A percentile compares a stretch with the other conserved stretches of the same genome.
Conservation (phyloP, 306 rosid genomes). For the Vicia villosa region DNA sequence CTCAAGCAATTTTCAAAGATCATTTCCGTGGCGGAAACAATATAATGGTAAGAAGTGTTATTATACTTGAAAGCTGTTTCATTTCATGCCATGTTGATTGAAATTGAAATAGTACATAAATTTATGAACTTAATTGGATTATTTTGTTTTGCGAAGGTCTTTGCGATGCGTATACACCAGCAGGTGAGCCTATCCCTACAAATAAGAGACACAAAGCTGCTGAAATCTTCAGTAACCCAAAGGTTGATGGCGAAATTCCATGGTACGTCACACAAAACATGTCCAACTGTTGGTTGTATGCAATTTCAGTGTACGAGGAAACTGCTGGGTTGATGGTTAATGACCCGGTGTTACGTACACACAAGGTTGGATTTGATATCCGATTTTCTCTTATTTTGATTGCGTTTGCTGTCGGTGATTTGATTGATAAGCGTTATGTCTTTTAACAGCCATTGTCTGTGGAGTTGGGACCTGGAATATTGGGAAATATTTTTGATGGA, state of each 20-base stretch:
- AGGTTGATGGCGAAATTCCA: too few species aligned
- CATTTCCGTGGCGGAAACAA: constrained; percentile 99
- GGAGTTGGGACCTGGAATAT: constrained; percentile 98
- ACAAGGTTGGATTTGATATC: constrained; percentile 55
- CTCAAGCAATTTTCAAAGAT: constrained; percentile 87
- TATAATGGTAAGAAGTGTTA: constrained; percentile 70
- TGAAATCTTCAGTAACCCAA: too few species aligned
- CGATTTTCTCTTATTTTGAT: constrained; percentile 4
- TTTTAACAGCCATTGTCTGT: constrained; percentile 88
- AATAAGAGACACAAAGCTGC: too few species aligned
- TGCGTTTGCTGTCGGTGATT: constrained; percentile 13
- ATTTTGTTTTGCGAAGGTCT: too few species aligned
- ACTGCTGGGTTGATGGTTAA: too few species aligned
- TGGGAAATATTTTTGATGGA: constrained; percentile 98
- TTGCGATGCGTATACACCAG: too few species aligned
- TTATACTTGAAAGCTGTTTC: constrained; percentile 25
- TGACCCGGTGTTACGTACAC: constrained; percentile 96
- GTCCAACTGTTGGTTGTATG: too few species aligned
- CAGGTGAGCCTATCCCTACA: too few species aligned
- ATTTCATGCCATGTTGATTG: constrained; percentile 24
- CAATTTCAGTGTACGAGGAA: too few species aligned
- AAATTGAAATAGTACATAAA: constrained; percentile 33
- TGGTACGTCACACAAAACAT: too few species aligned
- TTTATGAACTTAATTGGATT: constrained; percentile 32
- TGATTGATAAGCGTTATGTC: constrained; percentile 34